These are phyloP conservation scores for Zoysia japonica DNA, from an alignment of 176 grass and related monocot genomes.

Conservation along the genomic window DNA sequence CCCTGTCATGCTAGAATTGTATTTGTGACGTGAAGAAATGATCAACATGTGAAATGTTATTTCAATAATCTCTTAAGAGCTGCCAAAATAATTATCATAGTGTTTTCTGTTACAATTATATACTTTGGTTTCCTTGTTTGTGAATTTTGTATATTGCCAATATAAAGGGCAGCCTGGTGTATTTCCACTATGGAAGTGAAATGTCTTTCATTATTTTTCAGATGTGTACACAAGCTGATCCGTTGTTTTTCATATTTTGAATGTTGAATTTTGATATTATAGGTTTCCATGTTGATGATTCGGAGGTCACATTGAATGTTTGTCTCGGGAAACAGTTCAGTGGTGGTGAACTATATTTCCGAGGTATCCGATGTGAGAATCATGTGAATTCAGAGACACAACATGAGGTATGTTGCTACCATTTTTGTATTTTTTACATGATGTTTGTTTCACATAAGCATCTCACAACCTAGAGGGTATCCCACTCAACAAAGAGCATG, in stretches of 20 bases:
- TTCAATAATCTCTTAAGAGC: not conserved
- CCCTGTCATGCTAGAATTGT: no score
- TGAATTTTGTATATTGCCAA: not conserved
- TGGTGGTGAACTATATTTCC: constrained; percentile 95
- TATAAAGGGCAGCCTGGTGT: not conserved
- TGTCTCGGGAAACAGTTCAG: constrained; percentile 94
- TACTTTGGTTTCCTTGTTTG: not conserved
- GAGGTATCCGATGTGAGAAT: constrained; percentile 89
- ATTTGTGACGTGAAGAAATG: no score
- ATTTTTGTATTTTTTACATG: not conserved
- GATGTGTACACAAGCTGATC: no score
- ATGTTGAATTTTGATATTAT: constrained; percentile 6
- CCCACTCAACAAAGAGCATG: no score
- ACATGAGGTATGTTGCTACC: constrained; percentile 61
- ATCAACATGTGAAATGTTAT: no score
- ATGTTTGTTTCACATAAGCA: not conserved
- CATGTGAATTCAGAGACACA: constrained; percentile 93
- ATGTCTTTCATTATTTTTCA: constrained; percentile 3
- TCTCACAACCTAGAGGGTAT: no score
- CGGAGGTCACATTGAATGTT: constrained; percentile 96
- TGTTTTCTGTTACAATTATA: not conserved
- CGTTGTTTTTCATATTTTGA: not conserved
- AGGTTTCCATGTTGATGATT: constrained; percentile 99
- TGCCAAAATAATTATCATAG: not conserved
- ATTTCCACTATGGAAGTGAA: constrained; percentile 13